These are phyloP conservation scores for Fusarium staphyleae DNA, from an alignment of 2,329 filamentous ascomycete genomes.

Conservation along the genomic window DNA sequence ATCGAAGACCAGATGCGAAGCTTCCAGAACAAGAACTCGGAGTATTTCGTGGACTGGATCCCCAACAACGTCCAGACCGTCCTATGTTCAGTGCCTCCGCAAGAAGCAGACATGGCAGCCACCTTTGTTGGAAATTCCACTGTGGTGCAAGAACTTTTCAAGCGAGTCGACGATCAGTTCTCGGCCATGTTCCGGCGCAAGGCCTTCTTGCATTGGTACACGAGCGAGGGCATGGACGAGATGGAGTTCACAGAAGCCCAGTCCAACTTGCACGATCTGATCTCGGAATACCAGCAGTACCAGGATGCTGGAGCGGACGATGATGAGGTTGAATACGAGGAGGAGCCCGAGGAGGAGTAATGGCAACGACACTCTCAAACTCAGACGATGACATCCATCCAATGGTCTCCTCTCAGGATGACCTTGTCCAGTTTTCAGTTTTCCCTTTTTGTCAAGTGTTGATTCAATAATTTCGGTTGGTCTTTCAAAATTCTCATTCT, in stretches of 20 bases:
- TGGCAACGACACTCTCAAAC: too few relatives aligned
- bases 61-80: slow-evolving; percentile 99
- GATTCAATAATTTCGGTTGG: too few relatives aligned
- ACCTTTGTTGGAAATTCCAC: slow-evolving; percentile 99
- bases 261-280: slow-evolving; percentile 99
- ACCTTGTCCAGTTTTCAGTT: too few relatives aligned
- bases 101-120: slow-evolving; percentile 97
- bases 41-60: slow-evolving; percentile 99
- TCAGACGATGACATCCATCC: too few relatives aligned
- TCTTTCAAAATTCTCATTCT: too few relatives aligned
- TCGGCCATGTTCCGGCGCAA: slow-evolving; percentile 99
- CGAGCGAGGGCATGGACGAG: slow-evolving; percentile 99
- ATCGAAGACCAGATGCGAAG: slow-evolving; percentile 99
- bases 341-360: slow-evolving; percentile 9
- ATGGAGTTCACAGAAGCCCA: slow-evolving; percentile 99
- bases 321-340: slow-evolving; percentile 89
- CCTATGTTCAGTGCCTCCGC: slow-evolving; percentile 96
- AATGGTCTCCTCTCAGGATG: too few relatives aligned
- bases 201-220: slow-evolving; percentile 99
- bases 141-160: slow-evolving; percentile 99
- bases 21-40: slow-evolving; percentile 99
- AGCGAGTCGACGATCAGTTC: slow-evolving; percentile 99
- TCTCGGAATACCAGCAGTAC: slow-evolving; percentile 99
- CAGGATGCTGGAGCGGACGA: slow-evolving; percentile 97
- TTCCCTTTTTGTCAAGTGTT: too few relatives aligned